Conservation (phyloP, 148 eudicot genomes). For the Gaultheria prostrata region DNA sequence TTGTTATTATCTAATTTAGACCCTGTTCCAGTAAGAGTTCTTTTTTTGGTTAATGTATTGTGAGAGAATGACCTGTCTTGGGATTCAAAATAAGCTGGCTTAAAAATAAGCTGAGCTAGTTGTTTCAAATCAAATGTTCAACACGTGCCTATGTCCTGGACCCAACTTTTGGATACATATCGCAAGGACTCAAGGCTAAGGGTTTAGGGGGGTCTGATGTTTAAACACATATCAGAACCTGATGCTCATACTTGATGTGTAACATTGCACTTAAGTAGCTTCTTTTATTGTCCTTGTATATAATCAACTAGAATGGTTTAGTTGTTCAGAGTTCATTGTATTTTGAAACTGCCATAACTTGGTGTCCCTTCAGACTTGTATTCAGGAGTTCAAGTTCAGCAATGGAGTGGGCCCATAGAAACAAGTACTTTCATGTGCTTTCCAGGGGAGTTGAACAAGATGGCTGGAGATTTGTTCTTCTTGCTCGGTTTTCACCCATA, state of each 20-base stretch:
- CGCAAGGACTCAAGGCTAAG: not conserved
- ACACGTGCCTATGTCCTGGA: not conserved
- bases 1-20: too few relatives aligned
- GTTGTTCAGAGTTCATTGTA: not conserved
- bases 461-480: slow-evolving; percentile 90
- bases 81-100: too few relatives aligned
- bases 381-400: slow-evolving; percentile 64
- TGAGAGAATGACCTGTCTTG: too few relatives aligned
- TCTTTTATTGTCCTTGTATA: not conserved
- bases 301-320: not conserved
- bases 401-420: slow-evolving; percentile 53
- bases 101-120: too few relatives aligned
- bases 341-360: not conserved
- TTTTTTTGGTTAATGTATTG: too few relatives aligned
- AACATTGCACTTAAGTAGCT: not conserved
- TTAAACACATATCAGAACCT: not conserved
- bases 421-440: slow-evolving; percentile 65
- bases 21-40: too few relatives aligned
- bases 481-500: slow-evolving; percentile 87
- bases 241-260: not conserved
- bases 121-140: not conserved
- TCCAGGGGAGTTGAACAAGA: slow-evolving; percentile 80
- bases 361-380: slow-evolving; percentile 42
- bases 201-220: not conserved
- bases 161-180: not conserved